These are phyloP conservation scores for Apophysomyces trapeziformis DNA, from an alignment of 371 early-diverging fungal genomes.

Conservation along the genomic window DNA sequence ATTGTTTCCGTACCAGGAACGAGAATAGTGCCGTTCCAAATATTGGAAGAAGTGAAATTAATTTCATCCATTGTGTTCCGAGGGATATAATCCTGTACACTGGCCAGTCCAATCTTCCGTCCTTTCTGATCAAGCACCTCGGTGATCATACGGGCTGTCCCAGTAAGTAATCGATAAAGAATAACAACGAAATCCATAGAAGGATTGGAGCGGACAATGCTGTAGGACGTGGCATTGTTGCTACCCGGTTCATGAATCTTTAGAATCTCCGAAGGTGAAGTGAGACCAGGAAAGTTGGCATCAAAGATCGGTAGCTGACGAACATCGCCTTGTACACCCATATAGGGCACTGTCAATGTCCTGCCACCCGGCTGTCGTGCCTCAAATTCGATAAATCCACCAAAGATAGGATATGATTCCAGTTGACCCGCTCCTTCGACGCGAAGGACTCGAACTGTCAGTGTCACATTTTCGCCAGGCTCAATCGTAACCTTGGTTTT, in stretches of 20 bases:
- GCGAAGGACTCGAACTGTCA: slow-evolving; percentile 16
- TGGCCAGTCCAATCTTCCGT: slow-evolving; percentile 8
- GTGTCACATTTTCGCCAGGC: slow-evolving; percentile 42
- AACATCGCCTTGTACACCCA: slow-evolving; percentile 59
- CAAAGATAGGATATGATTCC: slow-evolving; percentile 41
- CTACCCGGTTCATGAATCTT: background rate
- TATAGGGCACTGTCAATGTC: slow-evolving; percentile 55
- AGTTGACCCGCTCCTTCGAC: slow-evolving; percentile 10
- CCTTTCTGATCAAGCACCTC: slow-evolving; percentile 14
- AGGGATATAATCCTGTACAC: slow-evolving; percentile 4
- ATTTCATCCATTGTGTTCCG: slow-evolving; percentile 15
- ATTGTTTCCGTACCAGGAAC: slow-evolving; percentile 2
- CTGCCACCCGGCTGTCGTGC: slow-evolving; percentile 9
- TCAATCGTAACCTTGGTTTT: slow-evolving; percentile 30
- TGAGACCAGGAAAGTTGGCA: slow-evolving; percentile 25
- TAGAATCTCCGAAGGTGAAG: background rate
- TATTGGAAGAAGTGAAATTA: background rate
- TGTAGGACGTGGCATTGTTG: slow-evolving; percentile 6
- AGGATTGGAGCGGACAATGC: background rate
- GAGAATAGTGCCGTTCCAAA: slow-evolving; percentile 26
- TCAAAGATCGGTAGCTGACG: slow-evolving; percentile 54
- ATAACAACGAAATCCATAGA: background rate
- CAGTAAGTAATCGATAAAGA: slow-evolving; percentile 13
- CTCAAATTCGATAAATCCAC: slow-evolving; percentile 37
- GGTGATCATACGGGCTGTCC: slow-evolving; percentile 15